Evolutionary conservation across 768 basidiomycete genomes (phyloP).

Genomic region (Hygrocybe coccinea): DNA sequence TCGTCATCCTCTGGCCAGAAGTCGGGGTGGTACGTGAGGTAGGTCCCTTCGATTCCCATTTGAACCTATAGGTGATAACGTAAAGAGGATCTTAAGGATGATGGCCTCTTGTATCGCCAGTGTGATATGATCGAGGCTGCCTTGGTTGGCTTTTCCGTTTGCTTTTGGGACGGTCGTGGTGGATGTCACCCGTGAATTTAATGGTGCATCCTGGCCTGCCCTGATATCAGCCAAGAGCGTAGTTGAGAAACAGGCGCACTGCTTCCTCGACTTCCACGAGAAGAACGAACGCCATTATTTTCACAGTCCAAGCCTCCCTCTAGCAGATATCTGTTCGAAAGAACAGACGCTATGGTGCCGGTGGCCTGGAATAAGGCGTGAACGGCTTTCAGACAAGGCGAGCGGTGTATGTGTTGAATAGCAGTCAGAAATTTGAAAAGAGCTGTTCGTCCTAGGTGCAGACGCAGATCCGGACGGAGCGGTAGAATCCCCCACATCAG

Average conservation of each 20-base stretch:
- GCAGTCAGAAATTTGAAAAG: too few relatives aligned
- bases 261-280: slow-evolving; percentile 42
- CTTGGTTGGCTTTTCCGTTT: slow-evolving; percentile 71
- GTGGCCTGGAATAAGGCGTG: too few relatives aligned
- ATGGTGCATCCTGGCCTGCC: slow-evolving; percentile 55
- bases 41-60: slow-evolving; percentile 94
- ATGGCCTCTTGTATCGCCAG: slow-evolving; percentile 92
- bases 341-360: slow-evolving; percentile 76
- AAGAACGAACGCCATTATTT: slow-evolving; percentile 26
- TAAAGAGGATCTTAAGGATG: slow-evolving; percentile 87
- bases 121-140: slow-evolving; percentile 62
- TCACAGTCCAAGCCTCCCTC: slow-evolving; percentile 43
- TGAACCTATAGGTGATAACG: slow-evolving; percentile 37
- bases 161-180: slow-evolving; percentile 28
- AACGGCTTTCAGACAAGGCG: too few relatives aligned
- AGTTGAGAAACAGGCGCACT: slow-evolving; percentile 24
- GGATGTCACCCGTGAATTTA: slow-evolving; percentile 78
- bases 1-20: slow-evolving; percentile 52
- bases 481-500: too few relatives aligned
- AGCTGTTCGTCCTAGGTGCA: too few relatives aligned
- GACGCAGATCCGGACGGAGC: too few relatives aligned
- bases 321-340: slow-evolving; percentile 20
- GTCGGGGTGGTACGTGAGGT: slow-evolving; percentile 56
- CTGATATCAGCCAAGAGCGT: background rate
- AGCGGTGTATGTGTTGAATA: too few relatives aligned